Conservation (phyloP, 1,284 basidiomycete genomes). For the Lentinula novae-zelandiae region DNA sequence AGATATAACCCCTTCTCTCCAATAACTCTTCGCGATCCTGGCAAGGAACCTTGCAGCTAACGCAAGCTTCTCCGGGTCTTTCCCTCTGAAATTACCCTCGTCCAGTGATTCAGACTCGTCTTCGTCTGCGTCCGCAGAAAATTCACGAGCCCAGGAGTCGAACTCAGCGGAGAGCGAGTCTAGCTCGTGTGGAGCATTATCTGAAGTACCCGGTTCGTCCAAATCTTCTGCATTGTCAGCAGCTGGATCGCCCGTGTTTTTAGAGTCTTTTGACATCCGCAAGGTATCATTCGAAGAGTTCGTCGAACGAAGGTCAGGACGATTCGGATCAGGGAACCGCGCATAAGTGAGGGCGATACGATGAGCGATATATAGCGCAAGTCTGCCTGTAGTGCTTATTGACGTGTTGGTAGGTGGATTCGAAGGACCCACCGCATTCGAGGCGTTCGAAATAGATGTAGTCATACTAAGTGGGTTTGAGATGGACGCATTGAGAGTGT, state of each 20-base stretch:
- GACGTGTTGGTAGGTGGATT: constrained; percentile 29
- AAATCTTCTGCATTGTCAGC: background rate
- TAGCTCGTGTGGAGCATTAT: too few relatives aligned
- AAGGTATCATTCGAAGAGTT: too few relatives aligned
- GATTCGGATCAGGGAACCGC: background rate
- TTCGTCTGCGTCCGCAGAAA: too few relatives aligned
- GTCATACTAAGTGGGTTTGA: background rate
- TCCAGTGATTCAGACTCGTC: background rate
- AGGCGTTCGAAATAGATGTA: background rate
- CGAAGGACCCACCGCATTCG: background rate
- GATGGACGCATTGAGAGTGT: background rate
- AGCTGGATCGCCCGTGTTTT: too few relatives aligned
- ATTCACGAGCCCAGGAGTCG: too few relatives aligned
- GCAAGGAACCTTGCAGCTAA: constrained; percentile 88
- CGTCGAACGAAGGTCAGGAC: too few relatives aligned
- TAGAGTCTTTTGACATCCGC: background rate
- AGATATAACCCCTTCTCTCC: constrained; percentile 35
- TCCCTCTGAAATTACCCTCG: constrained; percentile 15
- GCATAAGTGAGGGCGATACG: constrained; percentile 80
- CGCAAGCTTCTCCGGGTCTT: constrained; percentile 72
- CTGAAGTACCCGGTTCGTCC: background rate
- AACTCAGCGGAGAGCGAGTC: too few relatives aligned
- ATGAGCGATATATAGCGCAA: constrained; percentile 83
- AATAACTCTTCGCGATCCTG: constrained; percentile 80
- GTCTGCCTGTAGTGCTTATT: constrained; percentile 37